A percentile compares a stretch with the other conserved stretches of the same genome.
Conservation (phyloP, 2,329 filamentous ascomycete genomes). For the Westerdykella ornata region DNA sequence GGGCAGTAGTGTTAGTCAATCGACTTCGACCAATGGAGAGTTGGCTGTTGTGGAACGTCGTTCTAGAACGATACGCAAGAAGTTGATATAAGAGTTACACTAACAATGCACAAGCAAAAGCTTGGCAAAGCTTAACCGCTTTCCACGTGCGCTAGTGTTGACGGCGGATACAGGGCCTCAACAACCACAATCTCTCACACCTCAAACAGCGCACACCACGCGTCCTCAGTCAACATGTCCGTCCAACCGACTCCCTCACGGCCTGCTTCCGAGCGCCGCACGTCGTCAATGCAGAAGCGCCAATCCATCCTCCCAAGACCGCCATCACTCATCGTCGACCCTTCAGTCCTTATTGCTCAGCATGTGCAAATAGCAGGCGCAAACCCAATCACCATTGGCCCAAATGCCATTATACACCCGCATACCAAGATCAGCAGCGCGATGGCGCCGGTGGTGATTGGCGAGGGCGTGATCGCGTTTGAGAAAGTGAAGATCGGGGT, state of each 20-base stretch:
- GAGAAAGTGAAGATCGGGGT: conserved; percentile 51
- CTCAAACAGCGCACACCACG: neutral
- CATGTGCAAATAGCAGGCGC: conserved; percentile 55
- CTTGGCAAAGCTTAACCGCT: neutral
- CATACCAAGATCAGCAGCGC: conserved; percentile 52
- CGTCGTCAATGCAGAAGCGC: conserved; percentile 31
- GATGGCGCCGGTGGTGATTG: conserved; percentile 39
- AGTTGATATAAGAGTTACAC: no score
- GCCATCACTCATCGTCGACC: conserved; percentile 38
- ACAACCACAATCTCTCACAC: neutral
- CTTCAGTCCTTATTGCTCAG: conserved; percentile 43
- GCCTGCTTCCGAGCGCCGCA: conserved; percentile 19
- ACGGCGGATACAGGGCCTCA: neutral
- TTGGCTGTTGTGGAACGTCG: no score
- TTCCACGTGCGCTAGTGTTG: neutral
- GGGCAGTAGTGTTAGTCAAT: no score
- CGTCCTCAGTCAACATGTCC: conserved; percentile 14
- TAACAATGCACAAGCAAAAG: no score
- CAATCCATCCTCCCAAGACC: conserved; percentile 36
- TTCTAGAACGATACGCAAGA: no score
- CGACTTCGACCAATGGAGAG: no score
- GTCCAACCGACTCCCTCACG: conserved; percentile 15
- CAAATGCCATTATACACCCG: conserved; percentile 79
- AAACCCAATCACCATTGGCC: conserved; percentile 69
- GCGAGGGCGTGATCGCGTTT: conserved; percentile 62